A percentile compares a stretch with the other conserved stretches of the same genome.
Conservation (phyloP, 768 basidiomycete species). For the Phlegmacium glaucopus region DNA sequence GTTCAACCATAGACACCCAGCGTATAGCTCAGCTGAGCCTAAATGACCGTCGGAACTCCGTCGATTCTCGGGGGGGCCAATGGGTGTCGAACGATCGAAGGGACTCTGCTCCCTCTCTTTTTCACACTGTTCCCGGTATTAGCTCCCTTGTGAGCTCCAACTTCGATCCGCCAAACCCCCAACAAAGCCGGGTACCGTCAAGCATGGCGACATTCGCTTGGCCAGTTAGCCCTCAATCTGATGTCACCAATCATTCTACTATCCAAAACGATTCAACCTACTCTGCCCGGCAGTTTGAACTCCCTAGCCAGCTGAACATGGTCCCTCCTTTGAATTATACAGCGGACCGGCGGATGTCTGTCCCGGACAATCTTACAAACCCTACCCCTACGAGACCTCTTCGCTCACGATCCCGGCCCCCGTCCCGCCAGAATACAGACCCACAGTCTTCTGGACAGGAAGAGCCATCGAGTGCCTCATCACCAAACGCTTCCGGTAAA, state of each 20-base stretch:
- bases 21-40: conserved; percentile 72
- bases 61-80: conserved; percentile 58
- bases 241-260: conserved; percentile 30
- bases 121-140: conserved; percentile 55
- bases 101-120: conserved; percentile 69
- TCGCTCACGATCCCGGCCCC: conserved; percentile 68
- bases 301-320: conserved; percentile 42
- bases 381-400: conserved; percentile 45
- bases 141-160: conserved; percentile 48
- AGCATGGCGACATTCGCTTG: conserved; percentile 72
- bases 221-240: conserved; percentile 45
- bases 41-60: conserved; percentile 75
- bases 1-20: conserved; percentile 78
- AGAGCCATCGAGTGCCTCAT: conserved; percentile 36
- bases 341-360: conserved; percentile 75
- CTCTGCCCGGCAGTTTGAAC: conserved; percentile 48
- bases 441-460: conserved; percentile 41
- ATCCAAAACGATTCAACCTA: conserved; percentile 44
- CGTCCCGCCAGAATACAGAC: conserved; percentile 56
- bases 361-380: conserved; percentile 54
- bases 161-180: conserved; percentile 52
- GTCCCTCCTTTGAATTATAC: conserved; percentile 57
- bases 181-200: conserved; percentile 59
- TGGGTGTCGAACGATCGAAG: conserved; percentile 70
- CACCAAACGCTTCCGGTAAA: conserved; percentile 35